These are phyloP conservation scores for Saprolegnia diclina DNA, from an alignment of 352 stramenopile genomes.

Conservation along the genomic window DNA sequence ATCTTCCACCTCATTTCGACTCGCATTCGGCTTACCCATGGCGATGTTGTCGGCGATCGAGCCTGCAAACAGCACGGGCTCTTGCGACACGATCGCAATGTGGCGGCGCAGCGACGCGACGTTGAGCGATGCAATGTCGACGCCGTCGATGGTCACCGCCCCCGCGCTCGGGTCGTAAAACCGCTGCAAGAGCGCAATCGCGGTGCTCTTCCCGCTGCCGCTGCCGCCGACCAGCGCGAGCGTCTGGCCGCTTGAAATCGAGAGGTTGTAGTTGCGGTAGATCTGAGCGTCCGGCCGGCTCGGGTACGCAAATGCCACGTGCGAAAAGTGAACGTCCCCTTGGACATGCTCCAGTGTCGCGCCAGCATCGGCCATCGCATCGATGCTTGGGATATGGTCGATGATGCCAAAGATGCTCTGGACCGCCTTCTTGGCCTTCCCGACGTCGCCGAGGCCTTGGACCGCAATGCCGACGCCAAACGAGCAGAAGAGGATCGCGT, in stretches of 20 bases:
- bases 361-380: conserved; percentile 6
- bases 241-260: conserved; percentile 40
- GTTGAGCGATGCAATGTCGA: conserved; percentile 33
- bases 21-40: conserved; percentile 46
- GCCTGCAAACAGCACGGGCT: conserved; percentile 82
- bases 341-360: neutral
- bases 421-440: conserved; percentile 28
- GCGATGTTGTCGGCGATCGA: conserved; percentile 38
- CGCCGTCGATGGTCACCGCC: conserved; percentile 3
- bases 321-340: conserved; percentile 4
- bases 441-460: conserved; percentile 25
- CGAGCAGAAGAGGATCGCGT: conserved; percentile 31
- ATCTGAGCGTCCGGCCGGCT: conserved; percentile 44
- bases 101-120: conserved; percentile 33
- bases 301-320: conserved; percentile 45
- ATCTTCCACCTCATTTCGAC: conserved; percentile 48
- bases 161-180: conserved; percentile 23
- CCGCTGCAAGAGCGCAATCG: conserved; percentile 56
- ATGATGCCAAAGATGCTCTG: conserved; percentile 30
- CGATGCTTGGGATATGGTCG: conserved; percentile 31
- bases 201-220: conserved; percentile 27
- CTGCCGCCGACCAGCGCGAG: conserved; percentile 32
- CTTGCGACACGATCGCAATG: conserved; percentile 42
- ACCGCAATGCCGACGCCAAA: conserved; percentile 31
- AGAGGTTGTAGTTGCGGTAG: conserved; percentile 58